Percentiles rank a stretch among this genome's conserved stretches.
Conservation (phyloP, 2,329 filamentous ascomycete genomes). For the Ilyonectria mors-panacis region DNA sequence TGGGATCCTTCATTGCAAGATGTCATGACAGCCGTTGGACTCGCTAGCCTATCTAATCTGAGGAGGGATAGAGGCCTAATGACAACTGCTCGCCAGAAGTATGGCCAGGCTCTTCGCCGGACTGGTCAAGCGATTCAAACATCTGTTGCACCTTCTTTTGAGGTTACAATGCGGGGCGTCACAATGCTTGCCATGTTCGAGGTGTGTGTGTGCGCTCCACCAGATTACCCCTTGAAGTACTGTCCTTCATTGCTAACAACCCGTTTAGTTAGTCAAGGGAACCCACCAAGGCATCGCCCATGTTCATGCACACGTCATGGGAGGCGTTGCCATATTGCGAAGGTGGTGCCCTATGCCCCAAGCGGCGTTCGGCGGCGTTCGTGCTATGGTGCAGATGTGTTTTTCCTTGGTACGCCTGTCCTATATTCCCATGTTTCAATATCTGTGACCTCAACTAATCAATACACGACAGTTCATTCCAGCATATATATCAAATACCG, state of each 20-base stretch:
- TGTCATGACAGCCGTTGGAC: constrained; percentile 70
- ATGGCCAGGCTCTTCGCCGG: constrained; percentile 66
- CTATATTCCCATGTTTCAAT: background rate
- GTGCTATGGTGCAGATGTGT: constrained; percentile 68
- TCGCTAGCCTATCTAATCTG: constrained; percentile 71
- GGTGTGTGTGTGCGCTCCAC: constrained; percentile 57
- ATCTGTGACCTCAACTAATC: constrained; percentile 27
- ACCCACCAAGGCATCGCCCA: constrained; percentile 62
- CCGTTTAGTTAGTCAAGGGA: constrained; percentile 60
- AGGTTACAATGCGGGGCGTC: constrained; percentile 66
- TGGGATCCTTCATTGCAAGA: constrained; percentile 59
- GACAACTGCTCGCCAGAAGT: constrained; percentile 65
- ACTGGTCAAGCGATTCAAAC: constrained; percentile 59
- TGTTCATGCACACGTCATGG: constrained; percentile 72
- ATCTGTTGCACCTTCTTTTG: constrained; percentile 52
- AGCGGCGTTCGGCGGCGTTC: constrained; percentile 61
- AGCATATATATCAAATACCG: constrained; percentile 56
- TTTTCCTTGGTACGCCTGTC: constrained; percentile 66
- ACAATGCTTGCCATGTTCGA: constrained; percentile 74
- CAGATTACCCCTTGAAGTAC: constrained; percentile 4
- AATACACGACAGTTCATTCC: constrained; percentile 59
- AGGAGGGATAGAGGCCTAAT: constrained; percentile 62
- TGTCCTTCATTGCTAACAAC: constrained; percentile 35
- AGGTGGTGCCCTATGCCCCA: constrained; percentile 58
- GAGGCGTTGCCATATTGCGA: constrained; percentile 71